Evolutionary conservation across 495 filamentous ascomycete species (phyloP).

Genomic region (Beverwykella pulmonaria): DNA sequence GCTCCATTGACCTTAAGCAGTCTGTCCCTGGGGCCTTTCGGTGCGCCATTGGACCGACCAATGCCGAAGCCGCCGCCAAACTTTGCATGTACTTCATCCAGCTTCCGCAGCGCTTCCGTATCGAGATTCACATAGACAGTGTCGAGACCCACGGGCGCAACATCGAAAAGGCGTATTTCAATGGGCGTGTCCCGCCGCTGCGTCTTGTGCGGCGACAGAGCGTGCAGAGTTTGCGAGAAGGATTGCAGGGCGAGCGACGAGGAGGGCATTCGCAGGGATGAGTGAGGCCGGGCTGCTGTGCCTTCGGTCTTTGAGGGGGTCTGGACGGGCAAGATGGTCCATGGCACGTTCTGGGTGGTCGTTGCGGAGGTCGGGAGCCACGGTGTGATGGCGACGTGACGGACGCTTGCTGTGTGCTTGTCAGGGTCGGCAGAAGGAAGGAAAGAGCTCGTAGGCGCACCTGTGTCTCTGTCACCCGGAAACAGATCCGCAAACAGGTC

Average conservation of each 20-base stretch:
- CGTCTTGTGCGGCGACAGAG: slow-evolving; percentile 62
- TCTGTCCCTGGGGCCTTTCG: slow-evolving; percentile 41
- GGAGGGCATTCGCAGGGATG: slow-evolving; percentile 81
- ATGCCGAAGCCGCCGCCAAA: slow-evolving; percentile 64
- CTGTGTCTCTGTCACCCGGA: slow-evolving; percentile 49
- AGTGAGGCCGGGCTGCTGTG: slow-evolving; percentile 60
- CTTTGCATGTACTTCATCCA: slow-evolving; percentile 63
- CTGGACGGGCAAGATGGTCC: slow-evolving; percentile 84
- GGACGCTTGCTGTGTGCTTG: not conserved
- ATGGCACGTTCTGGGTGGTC: slow-evolving; percentile 63
- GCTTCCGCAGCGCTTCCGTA: slow-evolving; percentile 65
- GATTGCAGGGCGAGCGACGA: slow-evolving; percentile 75
- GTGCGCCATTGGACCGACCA: slow-evolving; percentile 45
- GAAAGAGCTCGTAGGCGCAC: not conserved
- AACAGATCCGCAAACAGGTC: slow-evolving; percentile 84
- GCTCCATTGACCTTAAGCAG: slow-evolving; percentile 30
- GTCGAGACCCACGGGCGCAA: slow-evolving; percentile 75
- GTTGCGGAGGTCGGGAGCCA: slow-evolving; percentile 64
- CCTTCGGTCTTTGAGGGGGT: slow-evolving; percentile 42
- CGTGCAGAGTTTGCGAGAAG: slow-evolving; percentile 61
- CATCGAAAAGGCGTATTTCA: slow-evolving; percentile 80
- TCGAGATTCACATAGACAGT: slow-evolving; percentile 85
- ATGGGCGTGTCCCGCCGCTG: slow-evolving; percentile 54
- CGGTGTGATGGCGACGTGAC: slow-evolving; percentile 77
- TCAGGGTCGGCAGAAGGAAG: not conserved